Conservation (phyloP, 2,329 filamentous ascomycete species). For the Beauveria brongniartii region DNA sequence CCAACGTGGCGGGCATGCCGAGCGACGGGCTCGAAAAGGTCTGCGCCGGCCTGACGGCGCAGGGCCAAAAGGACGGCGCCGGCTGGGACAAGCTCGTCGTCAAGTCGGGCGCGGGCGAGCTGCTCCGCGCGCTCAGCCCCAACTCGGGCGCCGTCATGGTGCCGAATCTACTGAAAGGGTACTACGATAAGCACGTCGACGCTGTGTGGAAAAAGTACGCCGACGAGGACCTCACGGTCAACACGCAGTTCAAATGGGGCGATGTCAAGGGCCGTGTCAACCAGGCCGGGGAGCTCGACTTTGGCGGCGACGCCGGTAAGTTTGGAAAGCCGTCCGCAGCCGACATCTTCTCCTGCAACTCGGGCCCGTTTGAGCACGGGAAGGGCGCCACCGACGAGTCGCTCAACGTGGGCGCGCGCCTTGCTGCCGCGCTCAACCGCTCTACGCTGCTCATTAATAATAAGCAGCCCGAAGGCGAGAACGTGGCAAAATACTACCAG, state of each 20-base stretch:
- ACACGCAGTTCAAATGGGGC: slow-evolving; percentile 48
- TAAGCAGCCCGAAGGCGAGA: slow-evolving; percentile 45
- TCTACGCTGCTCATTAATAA: slow-evolving; percentile 52
- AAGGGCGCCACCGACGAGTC: slow-evolving; percentile 35
- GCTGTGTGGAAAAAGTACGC: slow-evolving; percentile 44
- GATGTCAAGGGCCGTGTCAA: slow-evolving; percentile 35
- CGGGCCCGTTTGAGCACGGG: slow-evolving; percentile 47
- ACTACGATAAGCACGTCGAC: slow-evolving; percentile 43
- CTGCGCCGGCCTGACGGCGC: slow-evolving; percentile 34
- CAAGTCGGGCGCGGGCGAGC: slow-evolving; percentile 21
- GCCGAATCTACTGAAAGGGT: slow-evolving; percentile 37
- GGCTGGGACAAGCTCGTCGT: slow-evolving; percentile 47
- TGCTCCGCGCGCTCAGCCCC: slow-evolving; percentile 45
- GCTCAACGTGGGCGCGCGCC: slow-evolving; percentile 61
- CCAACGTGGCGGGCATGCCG: slow-evolving; percentile 42
- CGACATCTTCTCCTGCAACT: slow-evolving; percentile 45
- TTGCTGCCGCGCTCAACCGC: slow-evolving; percentile 69
- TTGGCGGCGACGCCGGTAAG: slow-evolving; percentile 23
- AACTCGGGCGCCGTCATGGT: slow-evolving; percentile 40
- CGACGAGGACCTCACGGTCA: slow-evolving; percentile 35
- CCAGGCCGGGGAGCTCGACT: slow-evolving; percentile 25
- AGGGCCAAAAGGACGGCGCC: slow-evolving; percentile 36
- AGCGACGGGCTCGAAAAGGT: slow-evolving; percentile 37
- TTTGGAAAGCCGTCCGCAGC: slow-evolving; percentile 39
- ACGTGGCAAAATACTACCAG: slow-evolving; percentile 43